Evolutionary conservation across 352 stramenopile species (phyloP).

Genomic region (Phytophthora sansomeana): DNA sequence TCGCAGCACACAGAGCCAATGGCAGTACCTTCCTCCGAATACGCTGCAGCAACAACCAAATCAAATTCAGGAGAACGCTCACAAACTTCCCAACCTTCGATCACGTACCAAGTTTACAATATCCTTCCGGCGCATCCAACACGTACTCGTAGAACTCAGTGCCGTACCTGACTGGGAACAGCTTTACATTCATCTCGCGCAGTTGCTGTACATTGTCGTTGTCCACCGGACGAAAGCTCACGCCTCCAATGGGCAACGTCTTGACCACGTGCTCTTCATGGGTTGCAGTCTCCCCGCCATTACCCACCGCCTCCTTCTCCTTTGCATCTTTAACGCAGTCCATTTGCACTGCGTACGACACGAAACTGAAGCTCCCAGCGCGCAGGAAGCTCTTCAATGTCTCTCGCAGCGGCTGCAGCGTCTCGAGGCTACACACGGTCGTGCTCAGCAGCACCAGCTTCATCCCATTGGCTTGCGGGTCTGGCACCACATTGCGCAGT

Average conservation of each 20-base stretch:
- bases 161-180: slow-evolving; percentile 94
- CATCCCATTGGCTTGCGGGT: slow-evolving; percentile 42
- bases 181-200: slow-evolving; percentile 86
- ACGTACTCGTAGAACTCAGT: slow-evolving; percentile 94
- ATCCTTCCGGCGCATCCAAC: slow-evolving; percentile 59
- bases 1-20: slow-evolving; percentile 91
- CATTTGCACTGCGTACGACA: slow-evolving; percentile 59
- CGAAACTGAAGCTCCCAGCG: slow-evolving; percentile 53
- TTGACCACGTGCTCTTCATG: neutral
- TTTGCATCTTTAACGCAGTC: slow-evolving; percentile 30
- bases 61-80: neutral
- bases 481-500: slow-evolving; percentile 68
- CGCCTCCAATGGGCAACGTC: slow-evolving; percentile 10
- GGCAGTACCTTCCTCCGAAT: slow-evolving; percentile 71
- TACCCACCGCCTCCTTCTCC: neutral
- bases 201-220: slow-evolving; percentile 77
- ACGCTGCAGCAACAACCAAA: slow-evolving; percentile 42
- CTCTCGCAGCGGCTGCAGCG: slow-evolving; percentile 46
- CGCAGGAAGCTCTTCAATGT: slow-evolving; percentile 52
- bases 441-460: slow-evolving; percentile 72
- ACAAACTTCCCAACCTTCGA: neutral
- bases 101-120: slow-evolving; percentile 61
- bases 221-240: slow-evolving; percentile 64
- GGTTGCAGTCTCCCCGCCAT: neutral
- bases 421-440: slow-evolving; percentile 46